A percentile compares a stretch with the other conserved stretches of the same genome.
Evolutionary conservation across 139 green algal species (phyloP).

Genomic region (Pedinophyceae sp.): DNA sequence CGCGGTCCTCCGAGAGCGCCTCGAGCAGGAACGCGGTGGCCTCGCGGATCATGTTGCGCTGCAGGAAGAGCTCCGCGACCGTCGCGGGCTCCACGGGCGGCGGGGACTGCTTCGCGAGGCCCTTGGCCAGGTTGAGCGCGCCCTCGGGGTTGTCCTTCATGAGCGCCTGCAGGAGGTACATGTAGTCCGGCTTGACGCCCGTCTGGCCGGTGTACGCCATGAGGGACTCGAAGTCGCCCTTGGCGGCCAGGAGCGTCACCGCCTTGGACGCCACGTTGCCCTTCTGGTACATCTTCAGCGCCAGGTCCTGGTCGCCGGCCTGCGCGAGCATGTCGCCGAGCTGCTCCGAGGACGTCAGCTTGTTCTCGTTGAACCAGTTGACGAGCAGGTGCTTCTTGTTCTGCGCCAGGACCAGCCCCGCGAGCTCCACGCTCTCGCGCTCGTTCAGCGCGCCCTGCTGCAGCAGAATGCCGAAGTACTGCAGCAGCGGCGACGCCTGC

Average conservation of each 20-base stretch:
- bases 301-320: conserved; percentile 72
- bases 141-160: conserved; percentile 87
- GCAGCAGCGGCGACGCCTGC: conserved; percentile 84
- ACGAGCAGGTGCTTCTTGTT: conserved; percentile 98
- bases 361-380: conserved; percentile 84
- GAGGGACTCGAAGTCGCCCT: conserved; percentile 87
- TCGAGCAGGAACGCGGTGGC: conserved; percentile 96
- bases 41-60: conserved; percentile 56
- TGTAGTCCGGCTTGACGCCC: conserved; percentile 85
- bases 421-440: conserved; percentile 84
- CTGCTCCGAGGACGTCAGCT: conserved; percentile 87
- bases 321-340: conserved; percentile 82
- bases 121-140: conserved; percentile 87
- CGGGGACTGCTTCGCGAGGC: conserved; percentile 66
- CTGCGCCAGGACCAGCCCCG: conserved; percentile 80
- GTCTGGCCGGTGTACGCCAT: conserved; percentile 45
- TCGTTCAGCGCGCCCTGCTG: conserved; percentile 79
- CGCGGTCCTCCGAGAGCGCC: conserved; percentile 73
- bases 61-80: conserved; percentile 93
- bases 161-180: conserved; percentile 83
- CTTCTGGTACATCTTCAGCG: conserved; percentile 76
- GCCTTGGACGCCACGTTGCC: conserved; percentile 58
- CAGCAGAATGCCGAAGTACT: conserved; percentile 97
- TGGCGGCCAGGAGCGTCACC: conserved; percentile 61
- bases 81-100: conserved; percentile 77